These are phyloP conservation scores for Eruca vesicaria DNA, from an alignment of 441 rosid species.

Conservation along the genomic window DNA sequence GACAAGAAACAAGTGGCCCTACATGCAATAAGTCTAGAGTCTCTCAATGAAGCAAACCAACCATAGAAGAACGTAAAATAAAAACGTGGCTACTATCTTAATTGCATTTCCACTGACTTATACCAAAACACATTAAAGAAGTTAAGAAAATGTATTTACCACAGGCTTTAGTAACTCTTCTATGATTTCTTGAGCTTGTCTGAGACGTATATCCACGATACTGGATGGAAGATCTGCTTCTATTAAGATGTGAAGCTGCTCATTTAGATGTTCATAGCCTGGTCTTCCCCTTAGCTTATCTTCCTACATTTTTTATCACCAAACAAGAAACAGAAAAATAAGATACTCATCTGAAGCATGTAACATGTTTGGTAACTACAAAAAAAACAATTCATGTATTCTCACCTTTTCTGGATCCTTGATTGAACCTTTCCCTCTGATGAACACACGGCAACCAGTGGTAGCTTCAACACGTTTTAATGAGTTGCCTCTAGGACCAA, in stretches of 20 bases:
- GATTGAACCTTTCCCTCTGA: constrained; percentile 96
- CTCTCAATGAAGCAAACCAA: constrained; percentile 11
- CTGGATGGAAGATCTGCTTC: constrained; percentile 95
- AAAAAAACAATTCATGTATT: background rate
- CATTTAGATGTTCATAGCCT: constrained; percentile 91
- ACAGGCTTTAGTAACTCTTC: constrained; percentile 96
- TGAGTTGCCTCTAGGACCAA: constrained; percentile 93
- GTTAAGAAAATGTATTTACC: constrained; percentile 40
- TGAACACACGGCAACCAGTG: constrained; percentile 93
- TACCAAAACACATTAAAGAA: background rate
- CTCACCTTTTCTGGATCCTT: constrained; percentile 93
- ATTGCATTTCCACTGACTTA: background rate
- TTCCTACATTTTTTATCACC: constrained; percentile 53
- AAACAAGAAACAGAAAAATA: background rate
- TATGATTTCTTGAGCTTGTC: constrained; percentile 98
- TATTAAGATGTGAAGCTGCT: constrained; percentile 93
- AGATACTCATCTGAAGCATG: background rate
- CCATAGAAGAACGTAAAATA: background rate
- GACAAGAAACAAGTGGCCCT: constrained; percentile 27
- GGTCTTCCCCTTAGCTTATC: constrained; percentile 93
- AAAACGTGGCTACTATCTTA: constrained; percentile 27
- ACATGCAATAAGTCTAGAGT: constrained; percentile 26
- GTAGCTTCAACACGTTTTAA: constrained; percentile 93
- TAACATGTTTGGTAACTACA: background rate
- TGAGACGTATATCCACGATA: constrained; percentile 78